These are phyloP conservation scores for Eleusine coracana DNA, from an alignment of 176 grass and related monocot genomes.

Conservation along the genomic window DNA sequence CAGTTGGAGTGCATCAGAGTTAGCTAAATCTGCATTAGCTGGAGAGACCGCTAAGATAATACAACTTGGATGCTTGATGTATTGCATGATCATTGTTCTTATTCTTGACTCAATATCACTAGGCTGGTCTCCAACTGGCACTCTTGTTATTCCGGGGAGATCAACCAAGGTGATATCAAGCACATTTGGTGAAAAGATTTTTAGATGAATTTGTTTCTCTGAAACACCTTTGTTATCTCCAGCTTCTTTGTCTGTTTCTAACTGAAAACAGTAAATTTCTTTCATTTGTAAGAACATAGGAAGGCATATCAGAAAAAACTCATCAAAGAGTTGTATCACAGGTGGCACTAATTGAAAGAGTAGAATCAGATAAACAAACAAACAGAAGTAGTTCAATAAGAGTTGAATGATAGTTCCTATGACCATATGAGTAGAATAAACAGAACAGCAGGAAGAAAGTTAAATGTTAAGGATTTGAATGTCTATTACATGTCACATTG, in stretches of 20 bases:
- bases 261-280: constrained; percentile 51
- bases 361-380: not conserved
- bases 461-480: constrained; percentile 12
- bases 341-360: not conserved
- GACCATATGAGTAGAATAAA: constrained; percentile 6
- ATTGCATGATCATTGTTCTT: constrained; percentile 84
- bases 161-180: constrained; percentile 96
- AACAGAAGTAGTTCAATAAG: not conserved
- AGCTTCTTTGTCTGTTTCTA: constrained; percentile 89
- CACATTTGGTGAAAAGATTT: constrained; percentile 91
- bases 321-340: constrained; percentile 17
- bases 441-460: constrained; percentile 16
- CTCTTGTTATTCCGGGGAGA: constrained; percentile 90
- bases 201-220: constrained; percentile 87
- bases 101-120: constrained; percentile 91
- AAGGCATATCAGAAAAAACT: constrained; percentile 20
- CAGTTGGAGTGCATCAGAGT: constrained; percentile 92
- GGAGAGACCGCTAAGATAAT: constrained; percentile 92
- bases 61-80: constrained; percentile 90
- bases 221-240: constrained; percentile 85
- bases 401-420: not conserved
- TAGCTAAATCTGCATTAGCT: constrained; percentile 93
- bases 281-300: constrained; percentile 34
- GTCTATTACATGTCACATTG: not conserved
- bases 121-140: constrained; percentile 92